Percentiles rank a stretch among this genome's conserved stretches.
Conservation (phyloP, 163 green algal genomes). For the Scenedesmus sp. region DNA sequence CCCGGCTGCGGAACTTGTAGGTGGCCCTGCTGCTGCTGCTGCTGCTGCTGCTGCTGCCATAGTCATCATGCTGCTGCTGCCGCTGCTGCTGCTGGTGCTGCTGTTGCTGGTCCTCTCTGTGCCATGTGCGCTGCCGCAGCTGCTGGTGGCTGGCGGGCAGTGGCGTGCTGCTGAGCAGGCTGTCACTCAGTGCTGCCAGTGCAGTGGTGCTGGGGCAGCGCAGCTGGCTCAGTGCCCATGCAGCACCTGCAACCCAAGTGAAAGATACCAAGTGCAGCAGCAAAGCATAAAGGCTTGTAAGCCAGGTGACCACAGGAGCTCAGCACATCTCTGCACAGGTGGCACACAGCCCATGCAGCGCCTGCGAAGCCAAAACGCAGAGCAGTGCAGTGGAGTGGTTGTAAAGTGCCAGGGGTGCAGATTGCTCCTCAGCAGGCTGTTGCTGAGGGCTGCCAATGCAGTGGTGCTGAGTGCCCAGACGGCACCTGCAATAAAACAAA, state of each 20-base stretch:
- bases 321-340: not conserved
- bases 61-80: slow-evolving; percentile 21
- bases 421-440: too few species aligned
- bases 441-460: too few species aligned
- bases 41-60: slow-evolving; percentile 24
- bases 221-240: slow-evolving; percentile 30
- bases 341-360: slow-evolving; percentile 17
- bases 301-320: too few species aligned
- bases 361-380: too few species aligned
- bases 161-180: not conserved
- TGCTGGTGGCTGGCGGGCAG: not conserved
- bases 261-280: not conserved
- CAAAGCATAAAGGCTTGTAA: too few species aligned
- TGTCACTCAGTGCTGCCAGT: not conserved
- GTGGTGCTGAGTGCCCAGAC: too few species aligned
- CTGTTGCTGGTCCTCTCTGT: slow-evolving; percentile 37
- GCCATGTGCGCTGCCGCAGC: not conserved
- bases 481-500: too few species aligned
- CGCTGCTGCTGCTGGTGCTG: slow-evolving; percentile 26
- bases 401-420: too few species aligned
- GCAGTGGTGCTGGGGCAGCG: slow-evolving; percentile 20
- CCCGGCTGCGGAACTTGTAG: not conserved
- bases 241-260: slow-evolving; percentile 7
- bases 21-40: not conserved
- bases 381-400: too few species aligned